Evolutionary conservation across 2,329 filamentous ascomycete genomes (phyloP).

Genomic region (Paracorniculantispora psalliotae): DNA sequence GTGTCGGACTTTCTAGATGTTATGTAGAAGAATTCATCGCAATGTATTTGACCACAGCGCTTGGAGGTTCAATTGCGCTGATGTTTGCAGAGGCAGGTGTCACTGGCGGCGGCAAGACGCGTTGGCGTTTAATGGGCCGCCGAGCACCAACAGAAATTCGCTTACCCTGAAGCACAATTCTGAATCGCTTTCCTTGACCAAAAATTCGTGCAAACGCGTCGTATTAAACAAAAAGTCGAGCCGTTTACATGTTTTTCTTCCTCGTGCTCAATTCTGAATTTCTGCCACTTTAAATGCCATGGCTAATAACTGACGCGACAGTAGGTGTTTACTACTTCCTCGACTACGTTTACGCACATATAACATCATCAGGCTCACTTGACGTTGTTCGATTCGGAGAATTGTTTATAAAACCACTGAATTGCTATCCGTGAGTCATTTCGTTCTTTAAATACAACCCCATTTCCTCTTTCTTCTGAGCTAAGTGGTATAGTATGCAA

Average conservation of each 20-base stretch:
- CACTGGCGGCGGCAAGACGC: neutral
- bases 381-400: no score
- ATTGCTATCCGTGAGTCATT: neutral
- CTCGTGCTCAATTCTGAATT: no score
- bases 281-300: no score
- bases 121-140: neutral
- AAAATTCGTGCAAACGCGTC: no score
- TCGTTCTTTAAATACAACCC: neutral
- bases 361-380: no score
- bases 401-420: neutral
- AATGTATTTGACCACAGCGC: neutral
- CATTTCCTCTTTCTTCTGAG: neutral
- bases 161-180: neutral
- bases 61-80: neutral
- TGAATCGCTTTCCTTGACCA: no score
- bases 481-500: constrained; percentile 13
- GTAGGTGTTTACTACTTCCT: no score
- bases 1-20: neutral
- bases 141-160: neutral
- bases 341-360: no score
- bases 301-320: no score
- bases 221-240: no score
- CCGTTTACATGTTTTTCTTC: no score
- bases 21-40: neutral
- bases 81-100: neutral